phyloP scores from a whole-genome alignment of 2,329 filamentous ascomycete species.

The Sporothrix curviconia region DNA sequence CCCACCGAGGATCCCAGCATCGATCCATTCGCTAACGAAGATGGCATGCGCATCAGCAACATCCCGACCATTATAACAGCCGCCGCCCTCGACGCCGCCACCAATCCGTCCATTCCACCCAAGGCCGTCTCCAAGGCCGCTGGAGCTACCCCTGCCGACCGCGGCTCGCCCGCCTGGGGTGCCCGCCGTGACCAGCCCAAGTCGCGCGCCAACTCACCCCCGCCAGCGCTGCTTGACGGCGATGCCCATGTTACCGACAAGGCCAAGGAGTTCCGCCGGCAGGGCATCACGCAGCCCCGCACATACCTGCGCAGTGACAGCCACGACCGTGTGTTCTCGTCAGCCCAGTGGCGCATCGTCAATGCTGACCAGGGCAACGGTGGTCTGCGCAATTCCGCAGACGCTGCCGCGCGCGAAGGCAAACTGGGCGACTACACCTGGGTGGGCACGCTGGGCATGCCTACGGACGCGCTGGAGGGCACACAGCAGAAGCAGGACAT shows the following conservation, averaged over 20 bases:
- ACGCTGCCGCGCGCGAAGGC: conserved; percentile 65
- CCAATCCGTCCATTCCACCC: conserved; percentile 29
- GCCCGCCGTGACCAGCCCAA: conserved; percentile 68
- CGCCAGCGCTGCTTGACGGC: conserved; percentile 69
- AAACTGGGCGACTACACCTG: conserved; percentile 71
- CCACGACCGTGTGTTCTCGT: conserved; percentile 64
- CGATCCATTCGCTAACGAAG: conserved; percentile 51
- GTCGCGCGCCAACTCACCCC: conserved; percentile 66
- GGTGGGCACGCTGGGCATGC: conserved; percentile 90
- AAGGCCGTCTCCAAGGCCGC: background rate
- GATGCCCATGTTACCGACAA: conserved; percentile 47
- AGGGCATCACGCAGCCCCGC: conserved; percentile 51
- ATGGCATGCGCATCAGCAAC: conserved; percentile 52
- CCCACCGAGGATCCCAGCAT: conserved; percentile 42
- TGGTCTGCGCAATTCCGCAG: conserved; percentile 80
- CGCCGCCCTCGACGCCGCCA: background rate
- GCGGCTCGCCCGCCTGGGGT: conserved; percentile 72
- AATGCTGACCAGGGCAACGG: conserved; percentile 88
- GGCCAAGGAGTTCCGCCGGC: conserved; percentile 50
- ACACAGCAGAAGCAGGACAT: conserved; percentile 75
- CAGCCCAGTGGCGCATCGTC: conserved; percentile 76
- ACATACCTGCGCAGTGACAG: conserved; percentile 49
- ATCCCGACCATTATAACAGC: conserved; percentile 28
- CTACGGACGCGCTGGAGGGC: conserved; percentile 74
- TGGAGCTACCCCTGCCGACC: conserved; percentile 57